Percentiles rank a stretch among this genome's conserved stretches.
Evolutionary conservation across 2,329 filamentous ascomycete genomes (phyloP).

Genomic region (Tolypocladium pustulatum): DNA sequence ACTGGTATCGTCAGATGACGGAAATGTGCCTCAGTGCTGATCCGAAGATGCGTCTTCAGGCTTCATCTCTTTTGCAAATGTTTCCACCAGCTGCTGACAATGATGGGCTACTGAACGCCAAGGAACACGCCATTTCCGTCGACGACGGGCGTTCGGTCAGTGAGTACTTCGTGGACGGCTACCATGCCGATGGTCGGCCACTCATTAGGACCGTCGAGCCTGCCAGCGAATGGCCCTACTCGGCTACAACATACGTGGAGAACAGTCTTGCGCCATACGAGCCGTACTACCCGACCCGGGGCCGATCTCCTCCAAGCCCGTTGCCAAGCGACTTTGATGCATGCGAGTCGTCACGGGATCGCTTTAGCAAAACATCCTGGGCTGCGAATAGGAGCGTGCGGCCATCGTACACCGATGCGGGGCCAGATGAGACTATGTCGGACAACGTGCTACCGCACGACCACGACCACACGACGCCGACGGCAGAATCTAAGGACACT

Average conservation of each 20-base stretch:
- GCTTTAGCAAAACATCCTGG: conserved; percentile 22
- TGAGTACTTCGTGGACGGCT: conserved; percentile 27
- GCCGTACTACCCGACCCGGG: conserved; percentile 35
- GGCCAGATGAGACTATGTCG: conserved; percentile 10
- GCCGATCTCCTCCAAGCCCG: conserved; percentile 44
- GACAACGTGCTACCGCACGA: conserved; percentile 4
- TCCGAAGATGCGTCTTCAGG: conserved; percentile 63
- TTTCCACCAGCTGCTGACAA: conserved; percentile 42
- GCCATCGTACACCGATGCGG: conserved; percentile 27
- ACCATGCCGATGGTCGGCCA: conserved; percentile 21
- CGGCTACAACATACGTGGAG: conserved; percentile 25
- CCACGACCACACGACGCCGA: conserved; percentile 3
- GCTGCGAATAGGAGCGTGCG: conserved; percentile 27
- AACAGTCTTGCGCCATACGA: conserved; percentile 25
- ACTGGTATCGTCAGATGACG: conserved; percentile 69
- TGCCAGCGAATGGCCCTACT: conserved; percentile 32
- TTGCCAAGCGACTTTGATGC: conserved; percentile 31
- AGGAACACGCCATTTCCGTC: conserved; percentile 23
- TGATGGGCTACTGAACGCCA: conserved; percentile 9
- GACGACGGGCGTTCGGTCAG: conserved; percentile 29
- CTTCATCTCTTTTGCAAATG: conserved; percentile 56
- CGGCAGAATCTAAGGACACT: background rate
- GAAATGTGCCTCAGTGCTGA: conserved; percentile 65
- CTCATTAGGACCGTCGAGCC: conserved; percentile 30
- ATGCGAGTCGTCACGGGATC: conserved; percentile 17